Evolutionary conservation across 2,329 filamentous ascomycete genomes (phyloP).

Genomic region (Catunica adiposa): DNA sequence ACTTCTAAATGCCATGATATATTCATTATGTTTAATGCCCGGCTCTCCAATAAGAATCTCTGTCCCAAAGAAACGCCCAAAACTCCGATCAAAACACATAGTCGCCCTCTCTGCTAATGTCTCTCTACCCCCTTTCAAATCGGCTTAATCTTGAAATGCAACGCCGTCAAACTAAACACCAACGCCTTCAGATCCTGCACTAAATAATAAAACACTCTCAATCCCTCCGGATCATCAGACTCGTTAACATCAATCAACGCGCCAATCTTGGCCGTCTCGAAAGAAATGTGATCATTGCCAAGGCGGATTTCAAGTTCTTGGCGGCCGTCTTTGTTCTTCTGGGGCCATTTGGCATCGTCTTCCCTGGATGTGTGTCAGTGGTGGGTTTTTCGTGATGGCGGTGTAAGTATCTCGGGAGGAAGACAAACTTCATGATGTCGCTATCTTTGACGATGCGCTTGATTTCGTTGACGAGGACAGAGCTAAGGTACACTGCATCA

Average conservation of each 20-base stretch:
- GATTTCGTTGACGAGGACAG: conserved; percentile 79
- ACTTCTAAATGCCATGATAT: background rate
- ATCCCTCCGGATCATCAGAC: conserved; percentile 84
- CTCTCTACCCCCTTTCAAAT: conserved; percentile 29
- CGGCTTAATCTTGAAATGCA: conserved; percentile 93
- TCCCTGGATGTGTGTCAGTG: conserved; percentile 41
- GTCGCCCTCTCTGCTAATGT: background rate
- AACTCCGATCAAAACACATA: background rate
- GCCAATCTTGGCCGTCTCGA: conserved; percentile 98
- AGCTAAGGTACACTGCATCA: conserved; percentile 81
- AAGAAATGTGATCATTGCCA: conserved; percentile 91
- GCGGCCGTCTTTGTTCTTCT: conserved; percentile 97
- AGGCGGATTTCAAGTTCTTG: conserved; percentile 92
- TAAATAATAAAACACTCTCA: conserved; percentile 96
- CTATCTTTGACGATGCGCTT: conserved; percentile 93
- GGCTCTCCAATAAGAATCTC: background rate
- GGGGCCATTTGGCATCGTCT: conserved; percentile 96
- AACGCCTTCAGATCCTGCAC: conserved; percentile 94
- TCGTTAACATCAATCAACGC: conserved; percentile 94
- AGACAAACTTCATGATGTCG: conserved; percentile 81
- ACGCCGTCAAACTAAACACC: conserved; percentile 85
- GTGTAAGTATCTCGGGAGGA: background rate
- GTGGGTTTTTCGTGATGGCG: background rate
- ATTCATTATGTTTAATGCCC: background rate
- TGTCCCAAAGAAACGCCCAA: conserved; percentile 5